Evolutionary conservation across 805 yeast species (phyloP), one percentile per base, ranked within the genome.

Genomic region (Teunomyces cretensis): DNA sequence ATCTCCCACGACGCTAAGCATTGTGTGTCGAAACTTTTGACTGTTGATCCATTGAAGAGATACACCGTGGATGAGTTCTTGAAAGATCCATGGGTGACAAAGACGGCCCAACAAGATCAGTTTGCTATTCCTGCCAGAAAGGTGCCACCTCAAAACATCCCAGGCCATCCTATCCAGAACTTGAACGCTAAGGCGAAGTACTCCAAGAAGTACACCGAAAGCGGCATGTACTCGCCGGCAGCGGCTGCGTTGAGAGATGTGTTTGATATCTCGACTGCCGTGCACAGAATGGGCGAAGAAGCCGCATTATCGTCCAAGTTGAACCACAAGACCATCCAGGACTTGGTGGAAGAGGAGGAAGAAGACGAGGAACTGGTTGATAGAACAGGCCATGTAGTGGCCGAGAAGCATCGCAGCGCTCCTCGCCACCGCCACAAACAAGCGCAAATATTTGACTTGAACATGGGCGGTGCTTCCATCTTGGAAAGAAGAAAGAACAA

Each of bases 231-330:
- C 56, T 79, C 85, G 2, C 90, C 90, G 4, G 89, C 88, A 2
- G 89, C 90, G 1, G 85, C 83, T 40, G 88, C 89, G 0, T 75
- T 88, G 65, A 81, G 88, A 52, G 96, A 88, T 56, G 95, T 91
- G 9, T 88, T 88, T 62, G 96, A 88, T 56, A 81, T 88, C 7
- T 83, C 90, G 24, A 85, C 88, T 41, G 95, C 96, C 5, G 89
- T 88, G 13, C 92, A 88, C 59, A 81, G 96, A 56, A 76, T 78
- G 69, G 89, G 85, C 42, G 87, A 83, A 58, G 91, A 85, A 53
- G 72, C 74, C 7, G 74, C 77, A 6, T 58, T 68, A 39, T 52
- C 63, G 12, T 46, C 56, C 9, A 45, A 52, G 24, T 19, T 46
- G 44, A 46, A 52, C 36, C 49, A 48, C 28, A 53, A 49, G 33